Percentiles rank a stretch among this genome's conserved stretches.
These are phyloP conservation scores for Lipomyces orientalis DNA, from an alignment of 805 yeast genomes.

Conservation along the genomic window DNA sequence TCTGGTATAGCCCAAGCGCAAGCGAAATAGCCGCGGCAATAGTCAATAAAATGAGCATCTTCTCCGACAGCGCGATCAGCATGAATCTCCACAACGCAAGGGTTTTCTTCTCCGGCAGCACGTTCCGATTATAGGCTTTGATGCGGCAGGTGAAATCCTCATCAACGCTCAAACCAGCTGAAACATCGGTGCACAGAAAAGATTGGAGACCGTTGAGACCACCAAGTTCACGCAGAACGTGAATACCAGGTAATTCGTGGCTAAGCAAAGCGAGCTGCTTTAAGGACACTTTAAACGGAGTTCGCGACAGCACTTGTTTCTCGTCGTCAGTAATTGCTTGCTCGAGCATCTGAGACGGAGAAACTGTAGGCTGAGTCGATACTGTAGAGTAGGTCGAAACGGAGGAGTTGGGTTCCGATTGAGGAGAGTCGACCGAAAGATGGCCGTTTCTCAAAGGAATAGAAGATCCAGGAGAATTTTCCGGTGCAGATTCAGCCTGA, in stretches of 20 bases:
- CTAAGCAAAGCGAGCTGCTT: slow-evolving; percentile 34
- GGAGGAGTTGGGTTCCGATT: no score
- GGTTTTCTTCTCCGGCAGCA: slow-evolving; percentile 69
- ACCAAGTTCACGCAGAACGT: slow-evolving; percentile 47
- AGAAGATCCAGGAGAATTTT: no score
- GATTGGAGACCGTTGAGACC: slow-evolving; percentile 45
- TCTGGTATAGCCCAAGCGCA: slow-evolving; percentile 89
- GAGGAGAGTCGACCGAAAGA: no score
- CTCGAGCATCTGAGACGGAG: no score
- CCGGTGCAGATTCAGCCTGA: no score
- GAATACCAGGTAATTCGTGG: slow-evolving; percentile 50
- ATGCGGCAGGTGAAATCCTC: slow-evolving; percentile 47
- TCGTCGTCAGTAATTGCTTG: no score
- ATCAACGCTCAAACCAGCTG: slow-evolving; percentile 43
- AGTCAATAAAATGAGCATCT: slow-evolving; percentile 80
- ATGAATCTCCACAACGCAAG: slow-evolving; percentile 72
- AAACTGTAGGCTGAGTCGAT: no score
- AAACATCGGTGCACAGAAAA: slow-evolving; percentile 44
- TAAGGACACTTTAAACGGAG: slow-evolving; percentile 37
- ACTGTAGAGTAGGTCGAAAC: no score
- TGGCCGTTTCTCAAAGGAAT: no score
- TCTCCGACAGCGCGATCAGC: slow-evolving; percentile 86
- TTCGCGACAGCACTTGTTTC: no score
- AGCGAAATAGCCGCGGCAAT: slow-evolving; percentile 89
- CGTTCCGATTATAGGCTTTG: slow-evolving; percentile 68